Evolutionary conservation across 2,329 filamentous ascomycete genomes (phyloP), one percentile per base, ranked within the genome.

Genomic region (Zasmidium angulare): DNA sequence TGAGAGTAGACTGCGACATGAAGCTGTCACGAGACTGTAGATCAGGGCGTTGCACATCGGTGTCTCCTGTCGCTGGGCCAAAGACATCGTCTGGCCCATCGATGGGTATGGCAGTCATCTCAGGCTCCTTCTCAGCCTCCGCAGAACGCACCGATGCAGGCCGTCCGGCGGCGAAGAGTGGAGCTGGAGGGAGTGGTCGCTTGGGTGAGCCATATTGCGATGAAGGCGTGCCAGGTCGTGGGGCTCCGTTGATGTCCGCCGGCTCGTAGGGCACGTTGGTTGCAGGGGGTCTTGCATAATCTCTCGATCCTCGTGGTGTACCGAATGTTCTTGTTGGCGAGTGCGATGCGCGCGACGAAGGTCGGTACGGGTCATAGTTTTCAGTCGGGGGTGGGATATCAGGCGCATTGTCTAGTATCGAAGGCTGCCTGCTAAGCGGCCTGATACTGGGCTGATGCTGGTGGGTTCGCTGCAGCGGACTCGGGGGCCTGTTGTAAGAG

Each of bases 191-290:
- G 29, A 98, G 81, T 2, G 93, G 93, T 57, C 93, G 84, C 66
- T 91, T 86, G 11, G 93, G 91, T 71, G 91, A 96, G 2, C 92
- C 90, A 73, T 98, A 97, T 72, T 87, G 84, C 1, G 91, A 93
- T 0, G 92, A 92, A 1, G 93, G 92, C 0, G 93, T 97, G 3
- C 93, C 93, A 1, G 95, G 93, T 59, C 95, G 81, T 6, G 95
- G 93, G 62, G 86, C 93, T 51, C 95, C 95, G 70, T 98, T 93
- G 60, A 98, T 77, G 68, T 97, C 93, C 21, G 88, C 83, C 0
- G 92, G 91, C 75, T 98, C 95, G 75, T 95, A 98, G 2, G 86
- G 82, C 22, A 88, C 79, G 65, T 81, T 86, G 0, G 87, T 85
- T 1, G 90, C 85, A 2, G 91, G 88, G 9, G 90, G 89, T 53